Evolutionary conservation across 352 stramenopile genomes (phyloP).

Genomic region (Globisporangium lucens): DNA sequence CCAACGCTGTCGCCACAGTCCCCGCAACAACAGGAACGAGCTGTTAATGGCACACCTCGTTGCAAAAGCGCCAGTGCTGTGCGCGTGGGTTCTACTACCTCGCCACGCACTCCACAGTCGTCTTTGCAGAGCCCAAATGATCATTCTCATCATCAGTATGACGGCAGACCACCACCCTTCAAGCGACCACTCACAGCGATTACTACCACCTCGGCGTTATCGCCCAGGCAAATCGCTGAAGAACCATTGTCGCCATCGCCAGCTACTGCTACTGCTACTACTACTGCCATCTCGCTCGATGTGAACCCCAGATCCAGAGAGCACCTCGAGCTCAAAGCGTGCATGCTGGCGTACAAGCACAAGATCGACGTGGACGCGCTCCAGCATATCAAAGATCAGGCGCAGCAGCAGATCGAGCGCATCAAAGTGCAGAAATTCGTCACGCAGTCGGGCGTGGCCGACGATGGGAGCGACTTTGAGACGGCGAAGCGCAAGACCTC

Average conservation of each 20-base stretch:
- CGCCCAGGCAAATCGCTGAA: not conserved
- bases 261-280: not conserved
- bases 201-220: not conserved
- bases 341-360: constrained; percentile 62
- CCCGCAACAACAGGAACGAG: not conserved
- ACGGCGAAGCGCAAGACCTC: constrained; percentile 58
- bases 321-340: constrained; percentile 67
- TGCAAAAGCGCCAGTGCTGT: constrained; percentile 25
- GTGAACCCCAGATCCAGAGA: constrained; percentile 38
- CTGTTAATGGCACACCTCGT: constrained; percentile 9
- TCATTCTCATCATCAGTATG: not conserved
- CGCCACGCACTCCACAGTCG: not conserved
- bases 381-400: constrained; percentile 35
- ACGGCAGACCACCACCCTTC: not conserved
- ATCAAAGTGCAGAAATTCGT: constrained; percentile 45
- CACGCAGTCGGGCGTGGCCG: constrained; percentile 28
- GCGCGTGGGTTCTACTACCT: too few species aligned
- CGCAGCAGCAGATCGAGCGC: constrained; percentile 33
- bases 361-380: constrained; percentile 59
- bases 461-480: constrained; percentile 44
- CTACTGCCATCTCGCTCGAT: constrained; percentile 9
- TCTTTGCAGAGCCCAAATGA: not conserved
- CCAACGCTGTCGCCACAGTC: too few species aligned
- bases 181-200: constrained; percentile 3
- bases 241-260: not conserved